Evolutionary conservation across 78 protist genomes (phyloP).

Genomic region (Pigoraptor vietnamica): DNA sequence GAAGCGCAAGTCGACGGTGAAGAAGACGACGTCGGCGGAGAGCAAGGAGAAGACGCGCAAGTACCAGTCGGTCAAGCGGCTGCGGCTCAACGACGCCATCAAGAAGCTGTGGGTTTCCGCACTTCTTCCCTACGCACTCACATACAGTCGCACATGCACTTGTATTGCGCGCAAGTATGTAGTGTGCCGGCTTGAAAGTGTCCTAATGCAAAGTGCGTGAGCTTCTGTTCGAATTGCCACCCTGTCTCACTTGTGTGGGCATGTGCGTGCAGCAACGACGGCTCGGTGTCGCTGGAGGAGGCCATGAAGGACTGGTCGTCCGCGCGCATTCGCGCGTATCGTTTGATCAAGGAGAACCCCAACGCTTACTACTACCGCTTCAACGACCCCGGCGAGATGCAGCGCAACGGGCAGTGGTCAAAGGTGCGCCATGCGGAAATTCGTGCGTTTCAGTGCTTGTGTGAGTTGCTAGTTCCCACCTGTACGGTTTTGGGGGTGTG

Average conservation of each 20-base stretch:
- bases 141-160: background rate
- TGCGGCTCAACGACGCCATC: background rate
- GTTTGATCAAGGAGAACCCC: conserved; percentile 37
- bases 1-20: background rate
- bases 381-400: conserved; percentile 49
- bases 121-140: background rate
- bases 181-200: too few species aligned
- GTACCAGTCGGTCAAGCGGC: background rate
- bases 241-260: background rate
- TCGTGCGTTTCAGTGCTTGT: background rate
- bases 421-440: background rate
- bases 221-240: too few species aligned
- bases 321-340: conserved; percentile 3
- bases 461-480: background rate
- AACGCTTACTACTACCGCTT: conserved; percentile 69
- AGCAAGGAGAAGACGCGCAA: background rate
- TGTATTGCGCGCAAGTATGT: too few species aligned
- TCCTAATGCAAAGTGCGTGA: too few species aligned
- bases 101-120: background rate
- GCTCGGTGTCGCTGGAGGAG: background rate
- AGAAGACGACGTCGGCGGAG: background rate
- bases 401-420: conserved; percentile 42
- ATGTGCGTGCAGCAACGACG: background rate
- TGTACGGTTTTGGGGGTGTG: too few species aligned
- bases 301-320: background rate